Base-by-base conservation (phyloP, 768 basidiomycete species). In the Mycena capillaripes region DNA sequence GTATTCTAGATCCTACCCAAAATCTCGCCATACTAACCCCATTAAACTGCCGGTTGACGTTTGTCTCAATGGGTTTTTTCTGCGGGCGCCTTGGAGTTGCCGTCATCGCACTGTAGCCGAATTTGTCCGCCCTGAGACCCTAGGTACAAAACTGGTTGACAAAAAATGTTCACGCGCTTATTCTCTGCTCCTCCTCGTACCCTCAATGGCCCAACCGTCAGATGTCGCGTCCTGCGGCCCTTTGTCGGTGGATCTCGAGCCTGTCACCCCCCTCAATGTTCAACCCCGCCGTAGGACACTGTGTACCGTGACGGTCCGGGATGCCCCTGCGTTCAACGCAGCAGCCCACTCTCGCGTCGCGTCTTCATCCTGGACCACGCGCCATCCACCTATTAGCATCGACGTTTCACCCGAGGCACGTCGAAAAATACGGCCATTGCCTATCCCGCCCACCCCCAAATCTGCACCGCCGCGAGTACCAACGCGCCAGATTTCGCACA, bases 341-440 rank as follows among this genome's bases (percentile, higher is more conserved):
- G 8, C 23, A 21, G 53, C 12, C 14, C 30, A 30, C 38, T 38
- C 69, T 23, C 60, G 61, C 19, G 25, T 34, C 21, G 57, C 38
- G 27, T 69, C 72, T 21, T 23, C 66, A 32, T 53, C 72, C 3
- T 68, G 34, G 34, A 16, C 32, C 8, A 44, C 69, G 48, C 62
- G 57, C 30, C 52, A 34, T 4, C n/a, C 7, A 7, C 65, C 40
- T 29, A 59, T 64, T 11, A 56, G n/a, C 62, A 52, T 68, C n/a
- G 62, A 65, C 23, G 57, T 69, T n/a, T 59, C 48, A 8, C 21
- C 57, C 6, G 50, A 40, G 6, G 3, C 72, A 32, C 57, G 52
- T 42, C 65, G 32, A n/a, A 73, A 62, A 66, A 67, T 74, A 30
- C 73, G 73, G 40, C 73, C 73, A 4, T 44, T 74, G 29, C 73